Base-by-base conservation (phyloP, 768 basidiomycete species). In the Lentinula lateritia region DNA sequence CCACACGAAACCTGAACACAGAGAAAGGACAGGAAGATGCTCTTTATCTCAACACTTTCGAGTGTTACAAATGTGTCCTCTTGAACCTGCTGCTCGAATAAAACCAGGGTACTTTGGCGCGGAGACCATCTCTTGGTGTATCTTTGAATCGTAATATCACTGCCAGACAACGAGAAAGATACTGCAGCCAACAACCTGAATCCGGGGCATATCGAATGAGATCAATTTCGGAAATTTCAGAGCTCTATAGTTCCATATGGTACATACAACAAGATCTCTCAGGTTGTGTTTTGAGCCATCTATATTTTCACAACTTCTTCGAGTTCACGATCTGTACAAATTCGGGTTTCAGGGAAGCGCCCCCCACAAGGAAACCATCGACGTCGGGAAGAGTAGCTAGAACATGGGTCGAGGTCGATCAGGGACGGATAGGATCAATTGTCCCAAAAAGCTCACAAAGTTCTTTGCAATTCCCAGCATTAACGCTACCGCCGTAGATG, bases 301-400 rank as follows among this genome's bases (percentile, higher is more conserved):
- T 13, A 28, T 28, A 54, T 58, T 38, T 20, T 50, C 59, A 62
- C 41, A 53, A 64, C 65, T 69, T 76, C 66, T 74, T 87, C 41
- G 82, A 80, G 68, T 95, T 95, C 81, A 95, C 86, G 71, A 97
- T 96, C 63, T 95, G 80, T 52, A 90, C 86, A 68, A 98, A 97
- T 75, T 98, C 95, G 43, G 95, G 95, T 79, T 98, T 99, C 75
- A 99, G 83, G 15, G 95, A 98, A 38, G 96, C 96, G 28, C 96
- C 95, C 28, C 95, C 96, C 42, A 98, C 96, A 66, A 98, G 87
- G 89, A 98, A 98, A 8, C 96, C 96, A 73, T 98, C 96, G 50
- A 98, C 88, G 70, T 98, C 96, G 10, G 78, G 78, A 68, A 90
- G 88, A 7, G 72, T 73, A 34, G 88, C 95, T 96, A 66, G 16